A percentile compares a stretch with the other conserved stretches of the same genome.
Conservation (phyloP, 768 basidiomycete species). For the Suillus americanus region DNA sequence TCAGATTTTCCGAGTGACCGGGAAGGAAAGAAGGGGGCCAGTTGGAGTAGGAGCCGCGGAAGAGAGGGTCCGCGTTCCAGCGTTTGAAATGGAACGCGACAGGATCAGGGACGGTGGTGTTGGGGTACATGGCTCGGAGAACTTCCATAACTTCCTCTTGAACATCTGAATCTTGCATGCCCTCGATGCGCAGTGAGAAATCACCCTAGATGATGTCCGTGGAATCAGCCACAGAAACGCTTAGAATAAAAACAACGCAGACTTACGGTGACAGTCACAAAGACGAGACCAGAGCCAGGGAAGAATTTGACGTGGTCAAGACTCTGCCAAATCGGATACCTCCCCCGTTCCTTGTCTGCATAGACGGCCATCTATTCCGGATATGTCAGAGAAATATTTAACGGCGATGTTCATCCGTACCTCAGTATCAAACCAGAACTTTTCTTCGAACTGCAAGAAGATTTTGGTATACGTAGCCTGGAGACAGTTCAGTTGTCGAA, state of each 20-base stretch:
- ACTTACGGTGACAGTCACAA: constrained; percentile 29
- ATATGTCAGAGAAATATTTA: background rate
- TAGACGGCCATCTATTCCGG: constrained; percentile 43
- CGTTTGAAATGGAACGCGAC: constrained; percentile 52
- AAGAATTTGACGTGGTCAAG: constrained; percentile 58
- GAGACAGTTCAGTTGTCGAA: background rate
- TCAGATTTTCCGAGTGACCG: constrained; percentile 54
- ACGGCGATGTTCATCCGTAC: constrained; percentile 11
- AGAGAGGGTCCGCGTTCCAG: constrained; percentile 53
- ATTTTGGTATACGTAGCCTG: constrained; percentile 66
- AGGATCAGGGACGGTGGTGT: constrained; percentile 53
- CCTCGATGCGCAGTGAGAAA: constrained; percentile 58
- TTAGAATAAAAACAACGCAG: background rate
- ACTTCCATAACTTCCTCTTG: constrained; percentile 55
- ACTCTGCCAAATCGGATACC: constrained; percentile 69
- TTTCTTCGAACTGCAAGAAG: constrained; percentile 59
- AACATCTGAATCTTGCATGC: constrained; percentile 45
- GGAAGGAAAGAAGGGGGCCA: constrained; percentile 65
- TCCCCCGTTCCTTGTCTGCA: constrained; percentile 56
- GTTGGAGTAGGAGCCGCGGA: constrained; percentile 55
- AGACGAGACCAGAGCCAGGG: constrained; percentile 53
- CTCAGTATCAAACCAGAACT: constrained; percentile 59
- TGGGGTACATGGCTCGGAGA: constrained; percentile 59
- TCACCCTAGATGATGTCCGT: constrained; percentile 45
- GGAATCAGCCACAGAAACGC: background rate